Evolutionary conservation across 202 grass and related monocot species (phyloP), one percentile per base, ranked within the genome.

Genomic region (Sporobolus alterniflorus): DNA sequence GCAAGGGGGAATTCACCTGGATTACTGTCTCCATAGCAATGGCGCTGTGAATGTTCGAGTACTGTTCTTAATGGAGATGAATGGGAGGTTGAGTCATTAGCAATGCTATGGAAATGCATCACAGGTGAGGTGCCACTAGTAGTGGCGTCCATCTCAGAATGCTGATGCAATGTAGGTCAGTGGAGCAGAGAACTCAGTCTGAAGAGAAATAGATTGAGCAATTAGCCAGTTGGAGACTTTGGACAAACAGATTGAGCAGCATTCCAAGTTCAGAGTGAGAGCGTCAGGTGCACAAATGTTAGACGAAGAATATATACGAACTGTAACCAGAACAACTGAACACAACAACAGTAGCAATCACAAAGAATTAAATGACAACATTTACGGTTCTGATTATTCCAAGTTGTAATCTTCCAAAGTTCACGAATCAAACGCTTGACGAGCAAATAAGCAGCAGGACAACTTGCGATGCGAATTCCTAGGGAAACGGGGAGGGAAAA

Each of bases 1-100:
- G 87, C 82, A 65, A 94, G 69, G 29, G 87, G 82, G 66, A 90
- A 94, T 64, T 94, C 74, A 61, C 79, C 87, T 51, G 87, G 74
- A 48, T 16, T 62, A 21, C 75, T 80, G 48, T 91, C 70, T 22
- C 84, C 87, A 47, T 48, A 67, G 82, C 90, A 90, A 80, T 88
- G 87, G 2, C 87, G 84, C 40, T 88, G 83, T 7, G 72, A 46
- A 24, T 51, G 69, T 33, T 92, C 81, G 7, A 71, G 55, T 36
- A 57, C 64, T 42, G 55, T 26, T 41, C 67, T 65, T 22, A 77
- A 11, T 11, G 79, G 70, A 28, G 91, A 71, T 20, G 84, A 75
- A 63, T 74, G 70, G 12, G 89, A 57, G 69, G 42, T 49, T 13
- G 64, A 36, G 13, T 89, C 86, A 64, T 92, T 75, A 30, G 87